Evolutionary conservation across 2,329 filamentous ascomycete species (phyloP).

Genomic region (Colletotrichum shisoi): DNA sequence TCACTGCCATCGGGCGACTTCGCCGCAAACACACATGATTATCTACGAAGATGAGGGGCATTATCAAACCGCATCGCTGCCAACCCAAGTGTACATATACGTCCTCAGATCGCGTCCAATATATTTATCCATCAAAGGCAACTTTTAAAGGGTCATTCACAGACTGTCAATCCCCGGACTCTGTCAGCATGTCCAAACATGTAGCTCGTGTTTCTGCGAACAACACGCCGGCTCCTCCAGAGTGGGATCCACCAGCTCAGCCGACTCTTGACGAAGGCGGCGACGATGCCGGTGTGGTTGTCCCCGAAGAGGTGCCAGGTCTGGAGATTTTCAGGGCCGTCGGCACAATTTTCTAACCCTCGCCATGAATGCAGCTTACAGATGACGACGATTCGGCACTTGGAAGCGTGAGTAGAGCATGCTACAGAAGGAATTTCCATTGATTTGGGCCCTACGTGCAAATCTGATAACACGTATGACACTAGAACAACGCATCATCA

Average conservation of each 20-base stretch:
- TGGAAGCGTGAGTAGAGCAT: not conserved
- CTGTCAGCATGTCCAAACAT: not conserved
- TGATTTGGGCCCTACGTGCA: not conserved
- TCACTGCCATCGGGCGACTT: not conserved
- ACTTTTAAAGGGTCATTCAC: not conserved
- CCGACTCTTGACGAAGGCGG: not conserved
- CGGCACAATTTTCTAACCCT: too few relatives aligned
- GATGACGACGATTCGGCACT: not conserved
- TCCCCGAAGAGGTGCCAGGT: not conserved
- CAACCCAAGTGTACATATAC: not conserved
- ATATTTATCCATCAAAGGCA: not conserved
- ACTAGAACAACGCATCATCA: slow-evolving; percentile 15
- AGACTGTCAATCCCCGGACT: not conserved
- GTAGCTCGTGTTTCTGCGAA: not conserved
- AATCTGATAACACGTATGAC: too few relatives aligned
- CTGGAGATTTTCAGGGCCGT: not conserved
- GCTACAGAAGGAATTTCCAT: not conserved
- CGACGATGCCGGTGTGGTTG: not conserved
- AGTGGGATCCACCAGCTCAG: not conserved
- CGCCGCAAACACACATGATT: not conserved
- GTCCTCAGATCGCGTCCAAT: not conserved
- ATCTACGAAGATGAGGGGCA: slow-evolving; percentile 3
- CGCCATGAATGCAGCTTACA: not conserved
- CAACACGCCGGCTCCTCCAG: not conserved
- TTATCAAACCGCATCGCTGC: not conserved